A percentile compares a stretch with the other conserved stretches of the same genome.
These are phyloP conservation scores for thale cress (Arabidopsis thaliana) DNA, from an alignment of 345 rosid species.

Conservation along the genomic window DNA sequence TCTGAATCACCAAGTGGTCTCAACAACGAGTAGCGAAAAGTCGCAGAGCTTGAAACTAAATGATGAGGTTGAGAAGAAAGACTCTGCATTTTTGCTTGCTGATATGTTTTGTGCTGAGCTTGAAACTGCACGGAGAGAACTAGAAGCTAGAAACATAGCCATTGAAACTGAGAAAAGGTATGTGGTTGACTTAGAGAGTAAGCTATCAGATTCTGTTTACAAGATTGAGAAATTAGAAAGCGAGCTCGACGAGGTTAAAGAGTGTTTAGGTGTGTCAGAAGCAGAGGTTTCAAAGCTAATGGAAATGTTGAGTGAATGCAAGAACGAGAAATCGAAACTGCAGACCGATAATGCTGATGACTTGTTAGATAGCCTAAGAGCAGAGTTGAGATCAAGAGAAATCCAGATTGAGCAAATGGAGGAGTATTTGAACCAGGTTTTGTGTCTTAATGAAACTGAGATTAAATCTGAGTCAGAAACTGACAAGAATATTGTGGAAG, in stretches of 20 bases:
- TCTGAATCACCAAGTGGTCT: conserved; percentile 45
- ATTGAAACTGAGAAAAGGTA: conserved; percentile 47
- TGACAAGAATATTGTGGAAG: conserved; percentile 43
- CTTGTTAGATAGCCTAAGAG: conserved; percentile 54
- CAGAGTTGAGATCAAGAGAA: conserved; percentile 54
- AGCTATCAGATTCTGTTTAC: conserved; percentile 42
- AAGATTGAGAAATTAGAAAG: conserved; percentile 42
- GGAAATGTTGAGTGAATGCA: conserved; percentile 53
- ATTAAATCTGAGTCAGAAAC: conserved; percentile 45
- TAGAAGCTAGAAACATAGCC: conserved; percentile 40
- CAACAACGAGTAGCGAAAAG: conserved; percentile 46
- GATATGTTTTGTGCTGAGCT: conserved; percentile 45
- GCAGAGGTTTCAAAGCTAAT: conserved; percentile 47
- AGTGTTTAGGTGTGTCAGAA: conserved; percentile 45
- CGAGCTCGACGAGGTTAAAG: conserved; percentile 48
- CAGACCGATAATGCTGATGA: conserved; percentile 48
- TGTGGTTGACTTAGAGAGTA: conserved; percentile 47
- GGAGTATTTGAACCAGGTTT: conserved; percentile 51
- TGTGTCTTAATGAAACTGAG: conserved; percentile 43
- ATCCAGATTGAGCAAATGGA: conserved; percentile 59
- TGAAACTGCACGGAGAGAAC: conserved; percentile 45
- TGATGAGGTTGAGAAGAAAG: conserved; percentile 51
- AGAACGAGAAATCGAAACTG: conserved; percentile 58
- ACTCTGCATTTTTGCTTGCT: conserved; percentile 38
- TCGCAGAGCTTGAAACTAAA: conserved; percentile 49